Conservation (phyloP, 2,329 filamentous ascomycete genomes). For the Cordyceps pruinosa region DNA sequence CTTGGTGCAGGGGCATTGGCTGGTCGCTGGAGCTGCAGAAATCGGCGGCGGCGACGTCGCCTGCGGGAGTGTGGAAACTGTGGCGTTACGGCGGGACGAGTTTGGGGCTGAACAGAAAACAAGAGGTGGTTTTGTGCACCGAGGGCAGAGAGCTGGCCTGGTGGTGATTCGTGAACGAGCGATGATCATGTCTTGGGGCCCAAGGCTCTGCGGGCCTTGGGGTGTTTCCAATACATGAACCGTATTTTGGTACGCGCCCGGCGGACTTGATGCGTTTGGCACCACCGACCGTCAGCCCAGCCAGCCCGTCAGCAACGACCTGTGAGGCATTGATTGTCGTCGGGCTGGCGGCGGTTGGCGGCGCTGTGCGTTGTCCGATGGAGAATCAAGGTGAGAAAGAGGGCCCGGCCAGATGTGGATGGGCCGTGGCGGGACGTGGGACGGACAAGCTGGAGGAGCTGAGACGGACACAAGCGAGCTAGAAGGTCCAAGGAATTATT, state of each 20-base stretch:
- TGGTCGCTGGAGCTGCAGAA: background rate
- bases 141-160: background rate
- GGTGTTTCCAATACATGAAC: background rate
- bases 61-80: background rate
- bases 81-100: background rate
- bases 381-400: background rate
- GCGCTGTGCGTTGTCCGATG: background rate
- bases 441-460: background rate
- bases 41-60: background rate
- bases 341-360: background rate
- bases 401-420: background rate
- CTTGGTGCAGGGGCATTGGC: background rate
- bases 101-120: background rate
- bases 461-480: background rate
- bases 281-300: background rate
- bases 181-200: background rate
- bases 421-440: background rate
- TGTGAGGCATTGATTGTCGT: background rate
- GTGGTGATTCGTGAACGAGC: background rate
- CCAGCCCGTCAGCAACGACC: background rate
- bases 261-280: background rate
- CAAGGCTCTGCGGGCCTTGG: background rate
- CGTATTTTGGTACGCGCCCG: too few relatives aligned
- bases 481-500: background rate
- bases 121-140: background rate